Conservation (phyloP, 2,329 filamentous ascomycete genomes). For the Cucurbitaria berberidis region DNA sequence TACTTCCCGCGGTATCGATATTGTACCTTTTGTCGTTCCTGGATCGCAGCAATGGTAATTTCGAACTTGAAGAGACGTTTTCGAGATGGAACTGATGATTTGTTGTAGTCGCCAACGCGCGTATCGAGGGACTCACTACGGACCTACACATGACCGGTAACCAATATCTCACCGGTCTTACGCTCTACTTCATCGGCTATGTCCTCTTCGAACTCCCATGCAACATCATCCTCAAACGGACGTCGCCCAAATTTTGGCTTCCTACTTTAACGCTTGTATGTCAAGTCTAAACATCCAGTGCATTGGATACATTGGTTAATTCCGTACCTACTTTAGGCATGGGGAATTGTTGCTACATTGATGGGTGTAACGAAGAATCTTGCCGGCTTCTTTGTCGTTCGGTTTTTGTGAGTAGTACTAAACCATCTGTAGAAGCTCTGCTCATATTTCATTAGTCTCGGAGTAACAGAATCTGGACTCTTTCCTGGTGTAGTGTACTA, state of each 20-base stretch:
- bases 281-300: not conserved
- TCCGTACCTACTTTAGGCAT: slow-evolving; percentile 23
- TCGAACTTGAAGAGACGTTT: not conserved
- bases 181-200: slow-evolving; percentile 67
- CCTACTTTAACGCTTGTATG: slow-evolving; percentile 55
- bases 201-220: slow-evolving; percentile 62
- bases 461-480: slow-evolving; percentile 45
- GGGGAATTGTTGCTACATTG: slow-evolving; percentile 59
- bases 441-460: slow-evolving; percentile 28
- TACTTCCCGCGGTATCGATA: slow-evolving; percentile 52
- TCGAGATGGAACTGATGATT: slow-evolving; percentile 10
- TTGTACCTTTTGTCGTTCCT: slow-evolving; percentile 51
- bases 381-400: slow-evolving; percentile 53
- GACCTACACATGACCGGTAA: slow-evolving; percentile 46
- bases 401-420: slow-evolving; percentile 51
- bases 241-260: slow-evolving; percentile 57
- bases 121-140: slow-evolving; percentile 45
- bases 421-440: not conserved
- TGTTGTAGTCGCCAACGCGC: slow-evolving; percentile 53
- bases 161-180: slow-evolving; percentile 69
- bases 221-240: slow-evolving; percentile 65
- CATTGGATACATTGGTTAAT: not conserved
- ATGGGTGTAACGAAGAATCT: slow-evolving; percentile 58
- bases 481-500: slow-evolving; percentile 59
- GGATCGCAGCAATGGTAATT: slow-evolving; percentile 46